phyloP scores from a whole-genome alignment of 495 filamentous ascomycete species.

The Gamarada debralockiae region DNA sequence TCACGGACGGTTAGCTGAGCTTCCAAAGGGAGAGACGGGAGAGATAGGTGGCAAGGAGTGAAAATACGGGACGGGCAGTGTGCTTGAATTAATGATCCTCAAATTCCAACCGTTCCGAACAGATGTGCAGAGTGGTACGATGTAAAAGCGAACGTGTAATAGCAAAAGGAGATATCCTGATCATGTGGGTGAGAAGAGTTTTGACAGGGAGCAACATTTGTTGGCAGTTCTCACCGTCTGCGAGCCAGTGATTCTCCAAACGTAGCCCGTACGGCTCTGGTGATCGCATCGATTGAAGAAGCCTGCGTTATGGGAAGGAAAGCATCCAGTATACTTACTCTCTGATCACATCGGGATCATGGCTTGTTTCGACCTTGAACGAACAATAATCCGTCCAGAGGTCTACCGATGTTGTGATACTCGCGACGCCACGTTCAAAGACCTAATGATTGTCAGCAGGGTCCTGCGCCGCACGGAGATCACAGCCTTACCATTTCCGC shows the following conservation, averaged over 20 bases:
- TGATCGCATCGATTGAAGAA: conserved; percentile 30
- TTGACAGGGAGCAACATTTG: conserved; percentile 24
- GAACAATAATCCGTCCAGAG: conserved; percentile 95
- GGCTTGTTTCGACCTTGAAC: conserved; percentile 96
- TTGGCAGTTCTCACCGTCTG: conserved; percentile 31
- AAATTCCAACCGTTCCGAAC: conserved; percentile 44
- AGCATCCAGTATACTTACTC: conserved; percentile 86
- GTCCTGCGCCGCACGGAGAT: background rate
- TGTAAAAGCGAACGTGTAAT: conserved; percentile 29
- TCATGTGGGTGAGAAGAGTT: conserved; percentile 54
- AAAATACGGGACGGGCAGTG: conserved; percentile 55
- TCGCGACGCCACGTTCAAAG: conserved; percentile 92
- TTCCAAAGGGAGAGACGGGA: conserved; percentile 26
- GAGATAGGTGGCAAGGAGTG: conserved; percentile 42
- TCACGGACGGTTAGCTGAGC: conserved; percentile 49
- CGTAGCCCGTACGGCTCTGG: conserved; percentile 6
- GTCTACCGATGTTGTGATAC: conserved; percentile 89
- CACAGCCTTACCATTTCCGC: conserved; percentile 83
- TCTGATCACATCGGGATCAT: conserved; percentile 93
- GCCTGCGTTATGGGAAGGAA: conserved; percentile 62
- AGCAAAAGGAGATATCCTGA: conserved; percentile 50
- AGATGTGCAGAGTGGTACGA: conserved; percentile 35
- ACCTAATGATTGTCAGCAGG: conserved; percentile 48
- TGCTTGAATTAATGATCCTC: conserved; percentile 47
- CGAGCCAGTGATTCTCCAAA: conserved; percentile 21